These are phyloP conservation scores for Gymnopilus dilepis DNA, from an alignment of 768 basidiomycete species.

Conservation along the genomic window DNA sequence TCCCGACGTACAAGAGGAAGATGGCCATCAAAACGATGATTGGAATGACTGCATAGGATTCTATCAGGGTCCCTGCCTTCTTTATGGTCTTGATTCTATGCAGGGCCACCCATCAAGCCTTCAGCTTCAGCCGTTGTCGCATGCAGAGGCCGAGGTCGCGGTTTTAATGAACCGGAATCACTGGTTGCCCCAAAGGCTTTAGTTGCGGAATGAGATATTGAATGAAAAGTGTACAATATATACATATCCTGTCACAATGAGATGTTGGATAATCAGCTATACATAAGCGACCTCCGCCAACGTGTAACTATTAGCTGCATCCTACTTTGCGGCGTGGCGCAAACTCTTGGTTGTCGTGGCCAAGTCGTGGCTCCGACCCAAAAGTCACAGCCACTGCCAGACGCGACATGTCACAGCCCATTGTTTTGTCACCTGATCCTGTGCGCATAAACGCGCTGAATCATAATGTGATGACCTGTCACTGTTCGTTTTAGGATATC, in stretches of 20 bases:
- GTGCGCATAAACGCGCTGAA: no score
- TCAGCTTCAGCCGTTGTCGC: slow-evolving; percentile 29
- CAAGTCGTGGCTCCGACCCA: no score
- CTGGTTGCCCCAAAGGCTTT: slow-evolving; percentile 66
- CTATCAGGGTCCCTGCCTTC: slow-evolving; percentile 57
- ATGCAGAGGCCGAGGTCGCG: slow-evolving; percentile 69
- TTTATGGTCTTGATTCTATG: slow-evolving; percentile 39
- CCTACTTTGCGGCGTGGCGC: no score
- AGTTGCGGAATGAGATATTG: no score
- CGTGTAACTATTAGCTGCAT: no score
- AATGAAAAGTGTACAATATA: no score
- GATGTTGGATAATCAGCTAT: no score
- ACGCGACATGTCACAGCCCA: not conserved
- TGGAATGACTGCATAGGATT: slow-evolving; percentile 32
- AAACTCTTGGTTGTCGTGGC: no score
- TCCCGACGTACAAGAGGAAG: not conserved
- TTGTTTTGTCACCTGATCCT: not conserved
- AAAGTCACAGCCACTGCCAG: not conserved
- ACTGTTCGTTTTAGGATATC: not conserved
- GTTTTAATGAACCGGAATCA: slow-evolving; percentile 55
- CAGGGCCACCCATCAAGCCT: slow-evolving; percentile 3
- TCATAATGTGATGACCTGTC: not conserved
- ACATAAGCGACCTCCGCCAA: no score
- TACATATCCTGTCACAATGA: no score
- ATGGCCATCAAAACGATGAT: not conserved